Evolutionary conservation across 495 filamentous ascomycete genomes (phyloP), one percentile per base, ranked within the genome.

Genomic region (Xylaria longipes): DNA sequence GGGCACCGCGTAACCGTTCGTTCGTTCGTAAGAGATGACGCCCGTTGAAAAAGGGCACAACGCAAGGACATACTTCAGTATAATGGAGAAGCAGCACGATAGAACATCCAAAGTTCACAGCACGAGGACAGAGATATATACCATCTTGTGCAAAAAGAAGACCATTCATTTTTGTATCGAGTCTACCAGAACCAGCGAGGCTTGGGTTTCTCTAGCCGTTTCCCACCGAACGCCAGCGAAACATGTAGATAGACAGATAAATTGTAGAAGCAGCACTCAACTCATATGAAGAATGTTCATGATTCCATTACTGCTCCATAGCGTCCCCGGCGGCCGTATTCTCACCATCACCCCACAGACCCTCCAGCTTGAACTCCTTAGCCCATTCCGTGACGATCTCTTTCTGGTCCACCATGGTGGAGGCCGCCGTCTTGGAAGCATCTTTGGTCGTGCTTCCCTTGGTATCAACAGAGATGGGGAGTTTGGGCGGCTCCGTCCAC

Each of bases 351-450:
- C 92, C 93, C 92, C 93, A 97, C n/a, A 99, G 79, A 0, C 94
- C 96, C 76, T 98, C 96, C 43, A 99, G 86, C 84, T 95, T 94
- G 81, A 99, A 98, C 82, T 98, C 97, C 80, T 91, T 88, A 5
- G 95, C 93, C 97, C 96, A 98, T 80, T 96, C 90, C 25, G 90
- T 92, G 22, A 98, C 96, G 74, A 99, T 92, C 81, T 91, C 88
- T 81, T 94, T 94, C 77, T 91, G 90, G 76, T 95, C 94, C n/a
- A 84, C 81, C 64, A 84, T 82, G 6, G 74, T 73, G 6, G 75
- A 75, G 3, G 43, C 46, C 1, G 14, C 72, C 22, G 46, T 57
- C 14, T 71, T 22, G 11, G 57, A n/a, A 9, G 37, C 43, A 1
- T 25, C 61, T 27, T 66, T 62, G 9, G 74, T 79, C 25, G 81